A percentile compares a stretch with the other conserved stretches of the same genome.
These are phyloP conservation scores for Sporothrix variecibatus DNA, from an alignment of 2,329 filamentous ascomycete genomes.

Conservation along the genomic window DNA sequence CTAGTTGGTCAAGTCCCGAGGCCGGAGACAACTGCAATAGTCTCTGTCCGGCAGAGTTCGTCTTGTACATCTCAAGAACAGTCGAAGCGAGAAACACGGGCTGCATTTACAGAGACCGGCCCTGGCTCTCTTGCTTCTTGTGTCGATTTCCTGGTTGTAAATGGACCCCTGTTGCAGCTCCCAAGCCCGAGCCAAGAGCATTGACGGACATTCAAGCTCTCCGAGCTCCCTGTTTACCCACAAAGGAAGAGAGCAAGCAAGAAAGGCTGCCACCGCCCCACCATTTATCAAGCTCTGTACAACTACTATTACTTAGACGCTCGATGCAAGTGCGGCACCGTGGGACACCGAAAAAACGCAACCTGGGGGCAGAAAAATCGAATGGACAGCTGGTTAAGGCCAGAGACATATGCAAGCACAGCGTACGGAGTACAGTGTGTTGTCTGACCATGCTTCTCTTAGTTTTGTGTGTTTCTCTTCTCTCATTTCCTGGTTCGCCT, in stretches of 20 bases:
- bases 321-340: slow-evolving; percentile 4
- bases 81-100: not conserved
- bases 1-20: not conserved
- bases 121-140: not conserved
- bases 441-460: not conserved
- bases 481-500: not conserved
- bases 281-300: not conserved
- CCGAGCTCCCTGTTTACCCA: not conserved
- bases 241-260: not conserved
- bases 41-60: not conserved
- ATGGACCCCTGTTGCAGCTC: not conserved
- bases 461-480: not conserved
- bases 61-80: not conserved
- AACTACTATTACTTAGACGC: not conserved
- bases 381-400: not conserved
- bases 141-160: not conserved
- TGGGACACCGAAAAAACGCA: not conserved
- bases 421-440: not conserved
- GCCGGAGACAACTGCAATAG: not conserved
- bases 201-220: not conserved
- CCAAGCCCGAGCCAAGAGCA: not conserved
- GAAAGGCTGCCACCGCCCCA: not conserved
- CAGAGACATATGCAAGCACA: not conserved
- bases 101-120: not conserved
- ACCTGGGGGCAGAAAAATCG: not conserved